Evolutionary conservation across 2,329 filamentous ascomycete species (phyloP), one percentile per base, ranked within the genome.

Genomic region (Colletotrichum sp.): DNA sequence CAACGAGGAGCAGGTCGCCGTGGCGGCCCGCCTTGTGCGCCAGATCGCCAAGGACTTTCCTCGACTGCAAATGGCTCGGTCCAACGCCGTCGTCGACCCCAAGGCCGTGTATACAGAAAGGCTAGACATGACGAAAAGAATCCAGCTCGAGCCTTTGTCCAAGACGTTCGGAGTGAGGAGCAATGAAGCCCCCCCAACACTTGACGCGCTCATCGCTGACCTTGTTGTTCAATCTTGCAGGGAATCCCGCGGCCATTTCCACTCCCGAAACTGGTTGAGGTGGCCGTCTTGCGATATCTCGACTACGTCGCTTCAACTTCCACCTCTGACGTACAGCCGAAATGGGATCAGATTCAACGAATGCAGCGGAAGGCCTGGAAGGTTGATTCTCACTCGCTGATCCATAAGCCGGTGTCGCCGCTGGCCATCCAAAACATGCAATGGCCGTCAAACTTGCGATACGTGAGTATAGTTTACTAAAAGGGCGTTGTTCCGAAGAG

Each of bases 1-100:
- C 76, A 36, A 60, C 32, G 55, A 67, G 5, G 28, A 27, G 22
- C 76, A 78, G 28, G 77, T 74, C 16, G 43, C 36, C n/a, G 34
- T 39, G 25, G 78, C 77, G 15, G 71, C 72, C 18, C 60, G 36
- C 10, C 68, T 79, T 34, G 58, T 77, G 9, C 56, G 61, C n/a
- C 36, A 22, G 60, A 28, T 78, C 32, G 75, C 68, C 4, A 8
- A 61, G 27, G 60, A 67, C 39, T 76, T 68, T 66, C 28, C 48
- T 4, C 16, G n/a, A 3, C 15, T 76, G 7, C 32, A 72, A 32
- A 66, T 66, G 62, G 13, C 34, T 27, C 22, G 28, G 13, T 32
- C 43, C 8, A 70, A 60, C 22, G 58, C 68, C 65, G 13, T 25
- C 10, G 27, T 58, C 8, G 65, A 66, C n/a, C 60, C 60, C 22